phyloP scores from a whole-genome alignment of 2,329 filamentous ascomycete genomes.

The Gaeumannomyces sp. region DNA sequence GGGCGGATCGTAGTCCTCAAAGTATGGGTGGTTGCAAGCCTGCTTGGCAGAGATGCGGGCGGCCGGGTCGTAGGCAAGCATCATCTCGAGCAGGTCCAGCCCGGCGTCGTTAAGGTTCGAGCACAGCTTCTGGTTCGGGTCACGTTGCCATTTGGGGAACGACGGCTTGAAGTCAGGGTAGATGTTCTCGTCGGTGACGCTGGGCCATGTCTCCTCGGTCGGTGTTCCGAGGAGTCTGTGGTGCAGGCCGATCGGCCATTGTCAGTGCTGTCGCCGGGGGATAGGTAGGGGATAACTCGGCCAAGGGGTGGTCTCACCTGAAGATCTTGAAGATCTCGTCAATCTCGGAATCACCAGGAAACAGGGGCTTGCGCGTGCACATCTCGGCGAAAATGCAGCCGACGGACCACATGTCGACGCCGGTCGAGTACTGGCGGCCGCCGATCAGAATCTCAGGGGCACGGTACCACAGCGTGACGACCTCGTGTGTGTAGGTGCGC shows the following conservation, averaged over 20 bases:
- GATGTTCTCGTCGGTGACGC: conserved; percentile 56
- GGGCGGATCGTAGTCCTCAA: conserved; percentile 36
- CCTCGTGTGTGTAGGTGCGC: conserved; percentile 85
- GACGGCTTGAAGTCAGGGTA: conserved; percentile 87
- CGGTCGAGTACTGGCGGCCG: conserved; percentile 85
- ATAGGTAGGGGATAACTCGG: neutral
- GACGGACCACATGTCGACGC: conserved; percentile 88
- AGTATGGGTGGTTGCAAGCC: conserved; percentile 78
- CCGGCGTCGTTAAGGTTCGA: conserved; percentile 64
- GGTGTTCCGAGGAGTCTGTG: conserved; percentile 69
- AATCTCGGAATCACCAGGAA: conserved; percentile 86
- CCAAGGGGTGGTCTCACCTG: conserved; percentile 45
- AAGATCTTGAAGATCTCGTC: conserved; percentile 96
- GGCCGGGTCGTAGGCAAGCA: conserved; percentile 80
- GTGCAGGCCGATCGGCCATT: neutral
- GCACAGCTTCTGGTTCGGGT: conserved; percentile 57
- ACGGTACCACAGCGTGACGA: conserved; percentile 86
- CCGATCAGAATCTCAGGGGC: conserved; percentile 81
- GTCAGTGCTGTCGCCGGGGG: neutral
- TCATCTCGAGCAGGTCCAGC: conserved; percentile 56
- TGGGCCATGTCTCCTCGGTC: conserved; percentile 73
- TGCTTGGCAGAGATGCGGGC: conserved; percentile 81
- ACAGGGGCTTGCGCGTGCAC: conserved; percentile 83
- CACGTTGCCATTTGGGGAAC: conserved; percentile 80
- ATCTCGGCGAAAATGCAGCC: conserved; percentile 91